Evolutionary conservation across 495 filamentous ascomycete genomes (phyloP).

Genomic region (Parachaetomium inaequale): DNA sequence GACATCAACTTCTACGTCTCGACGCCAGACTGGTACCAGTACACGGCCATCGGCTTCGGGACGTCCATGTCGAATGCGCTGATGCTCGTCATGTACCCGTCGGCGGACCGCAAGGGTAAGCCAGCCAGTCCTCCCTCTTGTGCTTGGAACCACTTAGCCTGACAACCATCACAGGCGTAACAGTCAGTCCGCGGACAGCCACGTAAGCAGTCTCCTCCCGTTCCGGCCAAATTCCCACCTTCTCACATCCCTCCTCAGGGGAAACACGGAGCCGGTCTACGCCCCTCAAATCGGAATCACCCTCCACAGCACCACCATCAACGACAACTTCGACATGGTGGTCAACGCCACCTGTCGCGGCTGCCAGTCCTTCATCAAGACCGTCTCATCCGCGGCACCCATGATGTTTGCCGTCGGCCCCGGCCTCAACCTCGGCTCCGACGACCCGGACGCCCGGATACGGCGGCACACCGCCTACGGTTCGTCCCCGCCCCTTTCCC

Average conservation of each 20-base stretch:
- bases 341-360: constrained; percentile 49
- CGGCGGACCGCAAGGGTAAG: constrained; percentile 16
- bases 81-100: constrained; percentile 31
- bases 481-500: not conserved
- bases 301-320: constrained; percentile 32
- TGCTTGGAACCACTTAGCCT: too few species aligned
- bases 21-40: constrained; percentile 29
- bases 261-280: constrained; percentile 49
- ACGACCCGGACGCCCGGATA: constrained; percentile 43
- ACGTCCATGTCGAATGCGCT: constrained; percentile 22
- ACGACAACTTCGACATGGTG: constrained; percentile 26
- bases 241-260: constrained; percentile 17
- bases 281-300: constrained; percentile 38
- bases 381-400: constrained; percentile 35
- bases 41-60: constrained; percentile 32
- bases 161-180: constrained; percentile 14
- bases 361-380: constrained; percentile 42
- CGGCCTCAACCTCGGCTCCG: constrained; percentile 29
- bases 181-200: constrained; percentile 22
- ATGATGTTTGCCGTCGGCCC: constrained; percentile 59
- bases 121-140: not conserved
- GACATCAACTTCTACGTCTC: constrained; percentile 33
- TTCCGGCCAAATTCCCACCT: not conserved
- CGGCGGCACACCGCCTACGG: constrained; percentile 53
- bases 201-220: constrained; percentile 14